Evolutionary conservation across 1,284 basidiomycete species (phyloP).

Genomic region (Pseudozyma tsukubaensis): DNA sequence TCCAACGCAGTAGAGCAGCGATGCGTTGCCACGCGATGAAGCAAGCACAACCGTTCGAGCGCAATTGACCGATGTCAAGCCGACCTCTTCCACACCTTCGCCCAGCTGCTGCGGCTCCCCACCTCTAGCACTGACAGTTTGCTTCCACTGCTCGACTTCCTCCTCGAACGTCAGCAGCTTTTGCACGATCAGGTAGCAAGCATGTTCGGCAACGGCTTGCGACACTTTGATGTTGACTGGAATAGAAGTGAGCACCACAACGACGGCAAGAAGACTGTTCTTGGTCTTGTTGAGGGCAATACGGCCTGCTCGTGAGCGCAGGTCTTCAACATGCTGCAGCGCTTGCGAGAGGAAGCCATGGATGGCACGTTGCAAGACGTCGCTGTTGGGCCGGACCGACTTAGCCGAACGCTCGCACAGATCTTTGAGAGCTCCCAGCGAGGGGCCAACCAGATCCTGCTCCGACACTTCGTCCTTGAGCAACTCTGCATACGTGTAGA

Average conservation of each 20-base stretch:
- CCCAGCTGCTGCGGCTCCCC: constrained; percentile 67
- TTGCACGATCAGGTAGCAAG: constrained; percentile 84
- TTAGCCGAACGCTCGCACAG: constrained; percentile 59
- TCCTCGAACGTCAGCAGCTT: constrained; percentile 75
- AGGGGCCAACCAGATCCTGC: constrained; percentile 52
- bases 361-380: constrained; percentile 73
- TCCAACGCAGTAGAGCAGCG: constrained; percentile 80
- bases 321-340: constrained; percentile 86
- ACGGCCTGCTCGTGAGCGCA: constrained; percentile 76
- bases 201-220: constrained; percentile 82
- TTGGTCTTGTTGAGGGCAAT: constrained; percentile 86
- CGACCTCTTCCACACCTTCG: constrained; percentile 72
- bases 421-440: constrained; percentile 57
- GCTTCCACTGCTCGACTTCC: constrained; percentile 70
- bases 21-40: constrained; percentile 72
- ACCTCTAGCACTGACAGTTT: constrained; percentile 10
- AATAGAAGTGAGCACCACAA: constrained; percentile 84
- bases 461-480: constrained; percentile 60
- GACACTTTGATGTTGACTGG: constrained; percentile 79
- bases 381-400: constrained; percentile 56
- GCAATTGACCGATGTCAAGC: constrained; percentile 88
- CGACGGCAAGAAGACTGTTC: constrained; percentile 87
- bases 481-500: constrained; percentile 82
- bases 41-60: constrained; percentile 77
- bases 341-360: constrained; percentile 89